A percentile compares a stretch with the other conserved stretches of the same genome.
Conservation (phyloP, 257 asterid species). For the Solanum lignicaule region DNA sequence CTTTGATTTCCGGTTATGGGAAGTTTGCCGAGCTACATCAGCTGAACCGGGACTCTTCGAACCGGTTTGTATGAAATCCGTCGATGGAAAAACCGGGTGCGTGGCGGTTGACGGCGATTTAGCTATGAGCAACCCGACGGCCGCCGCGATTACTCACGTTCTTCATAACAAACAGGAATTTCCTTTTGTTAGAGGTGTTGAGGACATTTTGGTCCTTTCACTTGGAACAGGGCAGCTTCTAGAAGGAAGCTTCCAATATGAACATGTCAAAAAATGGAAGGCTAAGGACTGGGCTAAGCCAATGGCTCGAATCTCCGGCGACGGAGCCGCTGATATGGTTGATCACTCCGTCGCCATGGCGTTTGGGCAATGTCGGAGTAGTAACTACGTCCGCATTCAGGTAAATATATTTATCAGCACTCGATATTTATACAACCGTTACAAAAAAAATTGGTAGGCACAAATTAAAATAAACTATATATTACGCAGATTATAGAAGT, state of each 20-base stretch:
- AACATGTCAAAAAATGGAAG: constrained; percentile 52
- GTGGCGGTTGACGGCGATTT: constrained; percentile 80
- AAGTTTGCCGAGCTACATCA: constrained; percentile 84
- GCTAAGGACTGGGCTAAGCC: constrained; percentile 71
- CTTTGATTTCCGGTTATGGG: constrained; percentile 94
- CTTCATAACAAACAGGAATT: constrained; percentile 93
- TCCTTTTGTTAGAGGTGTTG: constrained; percentile 90
- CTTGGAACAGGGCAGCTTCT: constrained; percentile 65
- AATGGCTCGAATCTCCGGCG: constrained; percentile 54
- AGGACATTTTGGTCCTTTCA: constrained; percentile 93
- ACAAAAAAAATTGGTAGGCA: background rate
- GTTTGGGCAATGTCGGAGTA: constrained; percentile 41
- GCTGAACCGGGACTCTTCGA: constrained; percentile 73
- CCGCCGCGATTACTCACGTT: constrained; percentile 97
- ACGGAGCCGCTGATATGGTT: constrained; percentile 59
- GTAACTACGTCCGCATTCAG: constrained; percentile 64
- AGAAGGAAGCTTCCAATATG: constrained; percentile 47
- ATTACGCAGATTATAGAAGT: background rate
- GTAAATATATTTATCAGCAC: constrained; percentile 6
- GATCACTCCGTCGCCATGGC: constrained; percentile 82
- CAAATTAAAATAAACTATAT: background rate
- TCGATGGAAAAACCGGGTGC: constrained; percentile 71
- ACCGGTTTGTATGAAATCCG: constrained; percentile 68
- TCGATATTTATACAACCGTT: background rate
- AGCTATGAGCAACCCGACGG: constrained; percentile 90